A percentile compares a stretch with the other conserved stretches of the same genome.
These are phyloP conservation scores for Pseudogymnoascus sp. DNA, from an alignment of 2,329 filamentous ascomycete species.

Conservation along the genomic window DNA sequence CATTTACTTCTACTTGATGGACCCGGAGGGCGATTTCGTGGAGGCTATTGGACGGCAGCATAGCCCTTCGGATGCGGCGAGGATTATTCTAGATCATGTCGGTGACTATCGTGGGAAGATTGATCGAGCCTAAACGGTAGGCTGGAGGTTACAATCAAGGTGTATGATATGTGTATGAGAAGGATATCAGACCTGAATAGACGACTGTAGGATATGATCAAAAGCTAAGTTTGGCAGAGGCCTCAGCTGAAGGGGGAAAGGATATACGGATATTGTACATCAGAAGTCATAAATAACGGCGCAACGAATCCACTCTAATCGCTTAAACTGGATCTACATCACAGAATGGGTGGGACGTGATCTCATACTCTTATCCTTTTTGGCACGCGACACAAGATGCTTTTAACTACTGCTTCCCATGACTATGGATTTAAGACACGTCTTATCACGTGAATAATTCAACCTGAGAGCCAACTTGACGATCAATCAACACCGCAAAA, in stretches of 20 bases:
- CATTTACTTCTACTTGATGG: constrained; percentile 99
- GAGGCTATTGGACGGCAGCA: constrained; percentile 94
- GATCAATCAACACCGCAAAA: not conserved
- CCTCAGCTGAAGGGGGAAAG: not conserved
- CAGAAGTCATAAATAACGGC: constrained; percentile 5
- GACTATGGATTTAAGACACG: not conserved
- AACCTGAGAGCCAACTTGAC: not conserved
- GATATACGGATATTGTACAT: not conserved
- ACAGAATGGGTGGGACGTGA: not conserved
- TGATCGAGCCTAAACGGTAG: constrained; percentile 3
- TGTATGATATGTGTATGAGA: constrained; percentile 5
- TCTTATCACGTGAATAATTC: not conserved
- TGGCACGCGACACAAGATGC: not conserved
- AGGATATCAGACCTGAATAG: not conserved
- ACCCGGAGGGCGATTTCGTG: constrained; percentile 95
- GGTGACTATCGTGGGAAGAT: constrained; percentile 57
- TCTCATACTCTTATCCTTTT: not conserved
- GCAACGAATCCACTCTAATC: constrained; percentile 9
- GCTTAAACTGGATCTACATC: not conserved
- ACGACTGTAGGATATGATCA: not conserved
- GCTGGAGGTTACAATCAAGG: not conserved
- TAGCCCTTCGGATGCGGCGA: constrained; percentile 76
- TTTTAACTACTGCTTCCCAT: not conserved
- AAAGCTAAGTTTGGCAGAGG: not conserved
- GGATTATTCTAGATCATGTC: constrained; percentile 79